These are phyloP conservation scores for Termitomyces sp. DNA, from an alignment of 768 basidiomycete species.

Conservation along the genomic window DNA sequence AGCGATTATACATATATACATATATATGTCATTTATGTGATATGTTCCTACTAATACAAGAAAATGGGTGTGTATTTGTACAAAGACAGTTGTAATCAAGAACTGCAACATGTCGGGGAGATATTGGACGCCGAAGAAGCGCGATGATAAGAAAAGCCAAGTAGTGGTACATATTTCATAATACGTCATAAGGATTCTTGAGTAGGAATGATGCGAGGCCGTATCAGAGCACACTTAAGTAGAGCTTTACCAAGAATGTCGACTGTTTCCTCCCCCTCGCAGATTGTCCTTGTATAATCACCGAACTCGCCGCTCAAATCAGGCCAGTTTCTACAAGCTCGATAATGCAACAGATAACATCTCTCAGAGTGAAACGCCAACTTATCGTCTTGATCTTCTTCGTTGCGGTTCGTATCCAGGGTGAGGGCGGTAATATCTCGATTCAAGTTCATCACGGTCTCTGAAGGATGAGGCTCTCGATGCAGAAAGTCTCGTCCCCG, in stretches of 20 bases:
- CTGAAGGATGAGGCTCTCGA: not conserved
- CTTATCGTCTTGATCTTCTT: not conserved
- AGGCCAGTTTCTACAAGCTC: not conserved
- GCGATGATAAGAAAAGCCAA: not conserved
- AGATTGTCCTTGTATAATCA: not conserved
- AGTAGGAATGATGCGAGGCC: not conserved
- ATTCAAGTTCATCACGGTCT: not conserved
- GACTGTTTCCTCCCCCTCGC: not conserved
- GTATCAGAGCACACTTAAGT: not conserved
- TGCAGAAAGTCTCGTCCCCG: not conserved
- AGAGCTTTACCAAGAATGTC: no score
- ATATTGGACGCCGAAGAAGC: not conserved
- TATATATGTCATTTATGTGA: not conserved
- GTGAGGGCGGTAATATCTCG: not conserved
- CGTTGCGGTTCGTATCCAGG: not conserved
- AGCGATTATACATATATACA: not conserved
- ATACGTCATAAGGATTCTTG: not conserved
- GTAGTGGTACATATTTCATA: not conserved
- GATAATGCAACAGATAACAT: not conserved
- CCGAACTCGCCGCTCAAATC: not conserved
- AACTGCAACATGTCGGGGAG: not conserved
- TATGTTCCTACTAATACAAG: not conserved
- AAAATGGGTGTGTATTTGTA: not conserved
- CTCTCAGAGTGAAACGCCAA: not conserved
- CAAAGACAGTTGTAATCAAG: not conserved